phyloP scores from a whole-genome alignment of 2,329 filamentous ascomycete genomes.

The Clarireedia hainanense region DNA sequence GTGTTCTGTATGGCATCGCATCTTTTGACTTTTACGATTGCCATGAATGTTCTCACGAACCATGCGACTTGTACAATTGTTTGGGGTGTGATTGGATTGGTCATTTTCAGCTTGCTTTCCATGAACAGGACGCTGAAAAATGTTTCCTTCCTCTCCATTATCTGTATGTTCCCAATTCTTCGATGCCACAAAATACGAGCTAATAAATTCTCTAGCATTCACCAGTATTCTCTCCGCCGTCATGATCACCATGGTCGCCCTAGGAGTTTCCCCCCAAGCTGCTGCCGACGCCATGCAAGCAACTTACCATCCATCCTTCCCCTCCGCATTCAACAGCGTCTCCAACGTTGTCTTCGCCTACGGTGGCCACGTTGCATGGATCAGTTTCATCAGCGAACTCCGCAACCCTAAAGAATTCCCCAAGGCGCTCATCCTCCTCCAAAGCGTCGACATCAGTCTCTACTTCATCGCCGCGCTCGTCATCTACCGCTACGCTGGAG shows the following conservation, averaged over 20 bases:
- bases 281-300: slow-evolving; percentile 23
- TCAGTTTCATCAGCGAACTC: slow-evolving; percentile 51
- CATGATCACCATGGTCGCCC: slow-evolving; percentile 47
- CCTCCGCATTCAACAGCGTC: slow-evolving; percentile 40
- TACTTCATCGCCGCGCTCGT: slow-evolving; percentile 46
- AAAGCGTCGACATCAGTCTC: slow-evolving; percentile 49
- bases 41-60: slow-evolving; percentile 48
- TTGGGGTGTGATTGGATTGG: slow-evolving; percentile 42
- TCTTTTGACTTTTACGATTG: slow-evolving; percentile 50
- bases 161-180: slow-evolving; percentile 32
- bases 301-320: slow-evolving; percentile 33
- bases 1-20: slow-evolving; percentile 55
- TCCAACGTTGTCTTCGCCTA: slow-evolving; percentile 55
- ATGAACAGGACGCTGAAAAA: slow-evolving; percentile 48
- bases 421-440: slow-evolving; percentile 50
- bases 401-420: slow-evolving; percentile 47
- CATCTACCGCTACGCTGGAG: slow-evolving; percentile 60
- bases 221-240: slow-evolving; percentile 46
- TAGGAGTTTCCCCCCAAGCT: slow-evolving; percentile 22
- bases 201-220: slow-evolving; percentile 36
- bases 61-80: slow-evolving; percentile 48
- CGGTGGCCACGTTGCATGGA: slow-evolving; percentile 52
- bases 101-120: slow-evolving; percentile 43
- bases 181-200: neutral
- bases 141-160: slow-evolving; percentile 45